A percentile compares a stretch with the other conserved stretches of the same genome.
Evolutionary conservation across 495 filamentous ascomycete species (phyloP).

Genomic region (Saxispiralis lemnorum): DNA sequence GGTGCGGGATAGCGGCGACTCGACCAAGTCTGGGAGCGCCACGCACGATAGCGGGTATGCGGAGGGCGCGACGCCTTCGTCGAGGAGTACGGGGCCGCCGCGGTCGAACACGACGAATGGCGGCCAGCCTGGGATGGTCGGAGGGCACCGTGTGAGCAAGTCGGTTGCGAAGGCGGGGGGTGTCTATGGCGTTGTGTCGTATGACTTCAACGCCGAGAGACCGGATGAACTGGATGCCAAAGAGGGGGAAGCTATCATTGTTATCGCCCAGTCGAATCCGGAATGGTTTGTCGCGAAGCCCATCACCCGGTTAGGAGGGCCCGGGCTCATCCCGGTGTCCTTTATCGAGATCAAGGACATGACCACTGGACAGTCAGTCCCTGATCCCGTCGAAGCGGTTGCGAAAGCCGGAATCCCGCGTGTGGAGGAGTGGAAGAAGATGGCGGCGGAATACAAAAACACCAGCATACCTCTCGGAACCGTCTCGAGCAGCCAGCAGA

Average conservation of each 20-base stretch:
- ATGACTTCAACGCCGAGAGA: constrained; percentile 89
- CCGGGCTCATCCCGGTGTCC: constrained; percentile 87
- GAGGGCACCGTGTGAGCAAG: constrained; percentile 32
- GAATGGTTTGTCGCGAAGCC: constrained; percentile 99
- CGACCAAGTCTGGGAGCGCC: constrained; percentile 44
- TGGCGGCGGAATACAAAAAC: constrained; percentile 98
- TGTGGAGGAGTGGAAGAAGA: constrained; percentile 99
- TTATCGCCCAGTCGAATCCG: constrained; percentile 97
- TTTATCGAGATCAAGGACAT: constrained; percentile 96
- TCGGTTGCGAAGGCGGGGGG: constrained; percentile 48
- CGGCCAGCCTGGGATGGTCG: constrained; percentile 14
- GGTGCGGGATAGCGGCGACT: constrained; percentile 70
- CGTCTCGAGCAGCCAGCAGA: constrained; percentile 44
- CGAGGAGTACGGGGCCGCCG: constrained; percentile 9
- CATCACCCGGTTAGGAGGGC: constrained; percentile 82
- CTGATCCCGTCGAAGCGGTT: constrained; percentile 73
- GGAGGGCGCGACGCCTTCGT: constrained; percentile 32
- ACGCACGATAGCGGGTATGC: constrained; percentile 68
- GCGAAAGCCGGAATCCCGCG: constrained; percentile 81
- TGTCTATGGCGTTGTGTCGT: constrained; percentile 90
- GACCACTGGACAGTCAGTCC: constrained; percentile 63
- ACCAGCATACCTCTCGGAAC: constrained; percentile 91
- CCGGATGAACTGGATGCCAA: constrained; percentile 92
- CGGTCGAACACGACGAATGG: constrained; percentile 9
- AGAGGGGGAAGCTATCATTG: constrained; percentile 87